These are phyloP conservation scores for Dalbergia oliveri DNA, from an alignment of 306 rosid genomes.

Conservation along the genomic window DNA sequence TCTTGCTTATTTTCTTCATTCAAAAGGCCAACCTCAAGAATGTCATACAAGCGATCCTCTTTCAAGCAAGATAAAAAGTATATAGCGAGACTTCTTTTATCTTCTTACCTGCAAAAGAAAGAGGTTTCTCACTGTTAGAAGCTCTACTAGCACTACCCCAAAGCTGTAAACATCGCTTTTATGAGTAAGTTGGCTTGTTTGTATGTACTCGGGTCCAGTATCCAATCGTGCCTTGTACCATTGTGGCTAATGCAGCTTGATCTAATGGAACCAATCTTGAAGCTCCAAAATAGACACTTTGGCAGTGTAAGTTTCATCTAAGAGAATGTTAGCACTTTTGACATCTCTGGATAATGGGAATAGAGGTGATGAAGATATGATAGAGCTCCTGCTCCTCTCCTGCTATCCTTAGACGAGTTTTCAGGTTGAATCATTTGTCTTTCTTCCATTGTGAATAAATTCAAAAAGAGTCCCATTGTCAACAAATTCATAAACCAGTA, in stretches of 20 bases:
- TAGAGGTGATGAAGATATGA: neutral
- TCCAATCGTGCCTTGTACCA: conserved; percentile 19
- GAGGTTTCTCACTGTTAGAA: conserved; percentile 1
- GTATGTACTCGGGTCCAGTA: conserved; percentile 23
- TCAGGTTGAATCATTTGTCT: neutral
- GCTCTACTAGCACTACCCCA: neutral
- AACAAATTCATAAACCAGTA: conserved; percentile 2
- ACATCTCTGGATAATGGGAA: neutral
- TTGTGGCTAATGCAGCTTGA: conserved; percentile 18
- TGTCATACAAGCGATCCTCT: neutral
- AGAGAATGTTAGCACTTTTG: neutral
- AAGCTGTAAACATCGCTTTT: conserved; percentile 10
- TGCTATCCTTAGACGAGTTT: conserved; percentile 27
- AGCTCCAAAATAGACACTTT: conserved; percentile 22
- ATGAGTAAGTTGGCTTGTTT: neutral
- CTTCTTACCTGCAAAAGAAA: neutral
- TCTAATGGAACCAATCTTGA: conserved; percentile 32
- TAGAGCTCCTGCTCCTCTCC: neutral
- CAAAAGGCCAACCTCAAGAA: conserved; percentile 2
- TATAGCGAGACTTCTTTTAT: neutral
- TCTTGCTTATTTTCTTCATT: conserved; percentile 19
- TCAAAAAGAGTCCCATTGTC: conserved; percentile 39
- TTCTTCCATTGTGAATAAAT: neutral
- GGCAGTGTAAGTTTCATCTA: conserved; percentile 2
- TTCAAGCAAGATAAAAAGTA: conserved; percentile 3